Evolutionary conservation across 345 rosid genomes (phyloP), one percentile per base, ranked within the genome.

Genomic region (Gossypium australe): DNA sequence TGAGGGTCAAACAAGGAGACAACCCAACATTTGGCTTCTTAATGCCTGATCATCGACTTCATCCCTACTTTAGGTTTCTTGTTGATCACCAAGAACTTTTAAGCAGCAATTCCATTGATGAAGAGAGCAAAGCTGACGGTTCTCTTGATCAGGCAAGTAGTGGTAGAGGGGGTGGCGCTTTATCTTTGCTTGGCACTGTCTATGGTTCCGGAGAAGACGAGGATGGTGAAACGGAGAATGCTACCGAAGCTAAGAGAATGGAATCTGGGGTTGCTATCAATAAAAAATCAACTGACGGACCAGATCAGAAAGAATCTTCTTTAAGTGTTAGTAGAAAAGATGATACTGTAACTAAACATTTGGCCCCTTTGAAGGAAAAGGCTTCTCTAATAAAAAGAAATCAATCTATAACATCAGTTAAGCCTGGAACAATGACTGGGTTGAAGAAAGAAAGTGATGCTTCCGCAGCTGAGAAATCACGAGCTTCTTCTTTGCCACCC

Each of bases 1-100:
- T 92, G 90, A 89, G 98, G 85, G 98, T 94, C 82, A 94, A 91
- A 84, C 98, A 92, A 66, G 98, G 98, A 75, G 89, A 85, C 87
- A 94, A 94, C 78, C 98, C 97, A 59, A 83, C 95, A 9, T 94
- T 94, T 87, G 97, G 98, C 55, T 92, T 94, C 84, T 82, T 94
- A 85, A 87, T 94, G 91, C 97, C 97, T 22, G 92, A 89, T 81
- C 95, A 94, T 79, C 82, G 57, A 64, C 92, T 89, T 73, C 90
- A 94, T 76, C 85, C 93, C 22, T 92, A 94, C 80, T 92, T 85
- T 73, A 90, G 88, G 83, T 89, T 86, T 84, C 98, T 94, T 79
- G 87, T 92, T 79, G 94, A 92, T 76, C 88, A 91, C 85, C 89
- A 86, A 76, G 97, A 92, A 73, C 88, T 91, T 78, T 70, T 91